Base-by-base conservation (phyloP, 768 basidiomycete species). In the Suillus alpinus region DNA sequence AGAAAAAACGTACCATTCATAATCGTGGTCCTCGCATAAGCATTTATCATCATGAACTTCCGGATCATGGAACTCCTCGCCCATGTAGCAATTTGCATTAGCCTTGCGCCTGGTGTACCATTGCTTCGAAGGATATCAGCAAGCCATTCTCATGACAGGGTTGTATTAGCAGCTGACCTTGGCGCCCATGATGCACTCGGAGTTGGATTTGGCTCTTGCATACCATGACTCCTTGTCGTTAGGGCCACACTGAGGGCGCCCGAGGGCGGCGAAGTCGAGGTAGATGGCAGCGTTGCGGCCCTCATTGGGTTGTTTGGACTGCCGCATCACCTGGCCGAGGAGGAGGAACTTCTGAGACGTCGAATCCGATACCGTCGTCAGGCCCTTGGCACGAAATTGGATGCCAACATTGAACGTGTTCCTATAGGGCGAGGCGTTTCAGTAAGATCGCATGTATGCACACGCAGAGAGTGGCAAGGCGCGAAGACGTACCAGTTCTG, bases 291-390 rank as follows among this genome's bases (percentile, higher is more conserved):
- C 92, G 62, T 89, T 87, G 0, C 85, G 81, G 10, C 87, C 87
- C 1, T 80, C 70, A 0, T 75, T 76, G n/a, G 74, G 69, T 32
- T 72, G 77, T 66, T 84, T 78, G 57, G 92, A 86, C 13, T 80
- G 73, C 23, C 87, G 83, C 2, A 84, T 77, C 13, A 94, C 80
- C 61, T 89, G 87, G 5, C 90, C 97, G 29, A 97, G 81, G 8
- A 99, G 80, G 9, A 98, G 70, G 78, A 98, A 98, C 74, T 96
- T 98, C 71, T 97, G 96, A 0, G 94, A 95, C 0, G 97, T 98
- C 13, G 94, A 94, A 66, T 99, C 97, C 0, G 94, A 92, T 6
- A 98, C 83, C 4, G 94, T 97, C 44, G 90, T 87, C n/a, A 99
- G 77, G 0, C 86, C 86, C 8, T 85, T 81, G 0, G 92, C 87